Evolutionary conservation across 345 rosid species (phyloP), one percentile per base, ranked within the genome.

Genomic region (Eucalyptus cladocalyx): DNA sequence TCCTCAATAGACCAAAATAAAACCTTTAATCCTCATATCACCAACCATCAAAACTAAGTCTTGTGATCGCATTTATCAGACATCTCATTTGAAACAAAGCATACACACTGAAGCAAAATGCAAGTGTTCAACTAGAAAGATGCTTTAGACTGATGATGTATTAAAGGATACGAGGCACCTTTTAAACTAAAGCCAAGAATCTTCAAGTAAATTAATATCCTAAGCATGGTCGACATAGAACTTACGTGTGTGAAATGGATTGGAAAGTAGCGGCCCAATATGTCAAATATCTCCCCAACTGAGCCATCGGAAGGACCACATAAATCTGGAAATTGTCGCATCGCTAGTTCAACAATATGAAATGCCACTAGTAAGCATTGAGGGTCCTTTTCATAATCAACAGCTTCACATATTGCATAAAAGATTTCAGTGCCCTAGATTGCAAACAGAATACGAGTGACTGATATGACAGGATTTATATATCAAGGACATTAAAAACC

Each of bases 231-330:
- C n/a, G 42, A 87, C 49, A 54, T 45, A 50, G 80, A 81, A 87
- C 99, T 94, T 94, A 97, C 99, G 91, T 97, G 99, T 23, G 99
- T 97, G 92, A 94, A 96, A 94, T 96, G 97, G 92, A 96, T 93
- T 34, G 99, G 99, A 90, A 97, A 97, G 93, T 97, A 97, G 91
- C 95, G 92, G 87, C 95, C 94, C 93, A 97, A 91, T 88, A 92
- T 90, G 51, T 92, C 95, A 91, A 97, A 97, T 89, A 97, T 90
- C 54, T 92, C 96, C 85, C 92, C 83, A 76, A 96, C 95, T 91
- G 86, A 90, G 90, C 93, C 90, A 65, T 95, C 93, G 43, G 97
- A 88, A 86, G 97, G 96, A 89, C 96, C 96, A 89, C 89, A 90
- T 54, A 97, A 93, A 92, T 94, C 96, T 40, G 98, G 95, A 92